Evolutionary conservation across 805 yeast species (phyloP).

Genomic region (Barnettozyma californica): DNA sequence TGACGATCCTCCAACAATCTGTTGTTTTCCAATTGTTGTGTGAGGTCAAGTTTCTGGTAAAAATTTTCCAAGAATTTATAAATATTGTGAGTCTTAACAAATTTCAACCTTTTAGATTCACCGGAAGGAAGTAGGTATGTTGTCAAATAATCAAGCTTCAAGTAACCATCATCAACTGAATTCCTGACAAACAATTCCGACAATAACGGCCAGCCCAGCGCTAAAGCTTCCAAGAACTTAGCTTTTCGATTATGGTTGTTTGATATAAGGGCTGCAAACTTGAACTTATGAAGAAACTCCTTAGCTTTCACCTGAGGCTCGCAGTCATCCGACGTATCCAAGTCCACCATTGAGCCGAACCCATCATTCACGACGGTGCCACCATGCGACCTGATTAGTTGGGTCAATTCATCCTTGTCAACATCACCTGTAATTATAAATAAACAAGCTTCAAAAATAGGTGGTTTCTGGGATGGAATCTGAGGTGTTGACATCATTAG

Average conservation of each 20-base stretch:
- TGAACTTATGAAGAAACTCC: conserved; percentile 21
- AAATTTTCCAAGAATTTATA: conserved; percentile 37
- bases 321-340: conserved; percentile 5
- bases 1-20: conserved; percentile 14
- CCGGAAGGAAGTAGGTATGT: conserved; percentile 72
- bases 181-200: conserved; percentile 53
- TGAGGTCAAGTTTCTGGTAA: conserved; percentile 27
- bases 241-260: conserved; percentile 56
- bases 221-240: conserved; percentile 71
- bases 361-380: conserved; percentile 35
- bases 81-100: conserved; percentile 45
- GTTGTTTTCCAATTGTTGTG: conserved; percentile 40
- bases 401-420: conserved; percentile 26
- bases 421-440: conserved; percentile 35
- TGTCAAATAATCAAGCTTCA: conserved; percentile 35
- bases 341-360: conserved; percentile 25
- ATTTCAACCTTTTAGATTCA: conserved; percentile 41
- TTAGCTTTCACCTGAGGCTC: conserved; percentile 6
- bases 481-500: conserved; percentile 8
- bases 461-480: not conserved
- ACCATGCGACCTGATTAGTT: conserved; percentile 37
- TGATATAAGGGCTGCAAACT: conserved; percentile 59
- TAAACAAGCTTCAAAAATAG: conserved; percentile 31
- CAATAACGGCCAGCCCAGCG: conserved; percentile 83
- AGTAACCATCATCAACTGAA: conserved; percentile 31